A percentile compares a stretch with the other conserved stretches of the same genome.
Conservation (phyloP, 2,329 filamentous ascomycete species). For the Capronia americana region DNA sequence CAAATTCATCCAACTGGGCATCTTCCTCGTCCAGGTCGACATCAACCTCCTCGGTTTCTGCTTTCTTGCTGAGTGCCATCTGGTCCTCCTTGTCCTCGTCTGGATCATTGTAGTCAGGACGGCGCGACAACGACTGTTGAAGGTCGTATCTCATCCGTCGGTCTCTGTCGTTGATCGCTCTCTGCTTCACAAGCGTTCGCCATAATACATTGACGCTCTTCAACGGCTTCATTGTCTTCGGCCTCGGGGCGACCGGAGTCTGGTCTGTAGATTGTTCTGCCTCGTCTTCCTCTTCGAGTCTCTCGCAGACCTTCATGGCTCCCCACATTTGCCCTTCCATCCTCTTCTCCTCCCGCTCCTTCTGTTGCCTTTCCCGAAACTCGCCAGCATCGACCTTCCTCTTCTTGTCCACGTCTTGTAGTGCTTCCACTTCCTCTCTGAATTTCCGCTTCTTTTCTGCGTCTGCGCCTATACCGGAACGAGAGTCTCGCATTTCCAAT, state of each 20-base stretch:
- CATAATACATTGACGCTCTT: slow-evolving; percentile 78
- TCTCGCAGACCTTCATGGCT: slow-evolving; percentile 83
- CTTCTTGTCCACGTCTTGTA: slow-evolving; percentile 62
- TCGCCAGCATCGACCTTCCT: slow-evolving; percentile 70
- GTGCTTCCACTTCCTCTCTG: slow-evolving; percentile 65
- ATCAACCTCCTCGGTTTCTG: slow-evolving; percentile 57
- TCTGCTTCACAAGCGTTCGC: slow-evolving; percentile 72
- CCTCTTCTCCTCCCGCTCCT: slow-evolving; percentile 72
- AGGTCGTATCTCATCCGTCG: slow-evolving; percentile 69
- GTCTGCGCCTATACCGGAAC: slow-evolving; percentile 83
- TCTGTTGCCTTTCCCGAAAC: slow-evolving; percentile 74
- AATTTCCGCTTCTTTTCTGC: slow-evolving; percentile 80
- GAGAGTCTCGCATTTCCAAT: slow-evolving; percentile 76
- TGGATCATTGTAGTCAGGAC: slow-evolving; percentile 72
- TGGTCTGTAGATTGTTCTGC: slow-evolving; percentile 33
- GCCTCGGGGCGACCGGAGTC: slow-evolving; percentile 15
- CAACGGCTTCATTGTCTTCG: slow-evolving; percentile 58
- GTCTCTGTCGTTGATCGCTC: slow-evolving; percentile 74
- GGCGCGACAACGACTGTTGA: slow-evolving; percentile 65
- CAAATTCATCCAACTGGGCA: slow-evolving; percentile 78
- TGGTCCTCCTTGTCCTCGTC: slow-evolving; percentile 76
- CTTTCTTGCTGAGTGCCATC: slow-evolving; percentile 62
- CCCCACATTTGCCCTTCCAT: slow-evolving; percentile 73
- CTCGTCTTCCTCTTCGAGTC: slow-evolving; percentile 62
- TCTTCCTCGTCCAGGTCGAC: slow-evolving; percentile 79